phyloP scores from a whole-genome alignment of 805 yeast genomes.

The Saccharomycopsis fermentans region DNA sequence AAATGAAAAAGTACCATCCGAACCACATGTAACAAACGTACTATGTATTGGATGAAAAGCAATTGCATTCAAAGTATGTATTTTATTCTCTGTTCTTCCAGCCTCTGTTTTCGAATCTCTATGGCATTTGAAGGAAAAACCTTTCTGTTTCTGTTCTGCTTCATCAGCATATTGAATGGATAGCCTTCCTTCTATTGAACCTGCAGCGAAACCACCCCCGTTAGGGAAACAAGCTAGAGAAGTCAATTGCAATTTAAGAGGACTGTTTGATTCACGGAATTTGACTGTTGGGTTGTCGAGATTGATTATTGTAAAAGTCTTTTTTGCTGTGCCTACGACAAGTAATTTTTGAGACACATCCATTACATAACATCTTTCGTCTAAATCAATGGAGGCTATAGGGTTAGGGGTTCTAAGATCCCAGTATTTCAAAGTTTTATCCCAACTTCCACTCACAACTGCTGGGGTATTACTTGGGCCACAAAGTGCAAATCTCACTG shows the following conservation, averaged over 20 bases:
- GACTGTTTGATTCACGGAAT: constrained; percentile 62
- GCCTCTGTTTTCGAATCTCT: constrained; percentile 53
- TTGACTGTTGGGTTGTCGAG: constrained; percentile 74
- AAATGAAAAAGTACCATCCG: constrained; percentile 87
- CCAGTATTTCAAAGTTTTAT: constrained; percentile 90
- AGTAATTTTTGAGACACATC: constrained; percentile 70
- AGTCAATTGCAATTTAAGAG: constrained; percentile 85
- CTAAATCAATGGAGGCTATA: constrained; percentile 67
- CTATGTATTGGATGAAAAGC: constrained; percentile 81
- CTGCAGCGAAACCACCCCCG: constrained; percentile 88
- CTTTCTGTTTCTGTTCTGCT: constrained; percentile 54
- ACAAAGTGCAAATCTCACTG: constrained; percentile 68
- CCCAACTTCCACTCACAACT: constrained; percentile 93
- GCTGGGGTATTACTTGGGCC: constrained; percentile 73
- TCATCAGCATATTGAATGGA: constrained; percentile 90
- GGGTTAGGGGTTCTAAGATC: constrained; percentile 82
- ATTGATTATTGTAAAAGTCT: constrained; percentile 69
- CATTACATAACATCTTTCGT: constrained; percentile 88
- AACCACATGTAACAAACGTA: constrained; percentile 87
- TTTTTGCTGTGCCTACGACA: constrained; percentile 91
- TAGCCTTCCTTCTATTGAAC: constrained; percentile 92
- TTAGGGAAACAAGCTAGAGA: constrained; percentile 75
- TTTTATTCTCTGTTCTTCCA: constrained; percentile 47
- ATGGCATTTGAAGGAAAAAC: constrained; percentile 93
- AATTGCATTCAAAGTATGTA: constrained; percentile 73